A percentile compares a stretch with the other conserved stretches of the same genome.
These are phyloP conservation scores for Leccinum pellstonianum DNA, from an alignment of 768 basidiomycete species.

Conservation along the genomic window DNA sequence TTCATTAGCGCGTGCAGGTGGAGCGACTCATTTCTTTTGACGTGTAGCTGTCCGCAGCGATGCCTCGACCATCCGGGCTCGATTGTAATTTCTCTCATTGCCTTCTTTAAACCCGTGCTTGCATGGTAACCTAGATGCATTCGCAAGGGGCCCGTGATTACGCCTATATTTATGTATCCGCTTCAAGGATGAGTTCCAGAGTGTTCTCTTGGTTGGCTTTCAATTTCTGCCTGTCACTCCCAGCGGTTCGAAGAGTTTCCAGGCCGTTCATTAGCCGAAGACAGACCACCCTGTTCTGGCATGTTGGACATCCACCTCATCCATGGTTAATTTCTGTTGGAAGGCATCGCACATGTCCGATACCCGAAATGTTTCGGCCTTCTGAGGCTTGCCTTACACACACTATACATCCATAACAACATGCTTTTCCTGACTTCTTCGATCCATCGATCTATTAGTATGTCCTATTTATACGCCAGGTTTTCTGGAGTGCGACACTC, in stretches of 20 bases:
- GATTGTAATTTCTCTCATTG: neutral
- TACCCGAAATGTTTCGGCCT: neutral
- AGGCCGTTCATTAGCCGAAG: neutral
- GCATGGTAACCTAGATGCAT: neutral
- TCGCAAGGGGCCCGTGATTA: neutral
- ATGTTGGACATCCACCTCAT: neutral
- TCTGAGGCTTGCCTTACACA: neutral
- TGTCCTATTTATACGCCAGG: slow-evolving; percentile 16
- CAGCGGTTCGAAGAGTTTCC: neutral
- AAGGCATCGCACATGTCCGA: neutral
- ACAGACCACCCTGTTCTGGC: neutral
- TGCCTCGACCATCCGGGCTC: neutral
- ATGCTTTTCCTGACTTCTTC: slow-evolving; percentile 3
- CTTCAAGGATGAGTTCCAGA: neutral
- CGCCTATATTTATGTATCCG: neutral
- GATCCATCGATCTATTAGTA: slow-evolving; percentile 4
- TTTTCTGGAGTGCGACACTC: neutral
- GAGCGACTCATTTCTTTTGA: neutral
- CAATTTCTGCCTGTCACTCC: neutral
- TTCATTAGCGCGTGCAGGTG: neutral
- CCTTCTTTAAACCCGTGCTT: neutral
- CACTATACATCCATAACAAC: neutral
- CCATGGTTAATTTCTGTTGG: neutral
- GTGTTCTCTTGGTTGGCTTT: neutral
- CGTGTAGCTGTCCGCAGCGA: no score